Conservation (phyloP, 768 basidiomycete species). For the Calocybe indica region DNA sequence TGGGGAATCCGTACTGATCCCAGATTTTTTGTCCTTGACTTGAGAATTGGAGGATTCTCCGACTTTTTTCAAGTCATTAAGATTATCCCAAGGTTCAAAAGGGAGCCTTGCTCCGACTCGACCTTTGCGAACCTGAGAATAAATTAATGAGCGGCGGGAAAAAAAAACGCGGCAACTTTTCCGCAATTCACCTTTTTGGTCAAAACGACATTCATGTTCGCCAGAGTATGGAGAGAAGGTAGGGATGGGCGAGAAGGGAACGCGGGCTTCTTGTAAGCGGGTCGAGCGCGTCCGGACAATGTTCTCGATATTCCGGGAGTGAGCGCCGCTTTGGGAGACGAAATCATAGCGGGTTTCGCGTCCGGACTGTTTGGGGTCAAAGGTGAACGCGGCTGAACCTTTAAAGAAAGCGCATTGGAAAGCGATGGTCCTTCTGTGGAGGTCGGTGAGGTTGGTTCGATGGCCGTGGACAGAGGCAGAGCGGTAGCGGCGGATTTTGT, state of each 20-base stretch:
- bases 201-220: constrained; percentile 40
- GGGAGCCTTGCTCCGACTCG: constrained; percentile 46
- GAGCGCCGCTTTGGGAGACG: constrained; percentile 7
- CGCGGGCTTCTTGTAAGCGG: constrained; percentile 42
- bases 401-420: no score
- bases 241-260: constrained; percentile 43
- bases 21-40: no score
- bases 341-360: constrained; percentile 10
- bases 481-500: constrained; percentile 12
- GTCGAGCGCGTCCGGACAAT: constrained; percentile 18
- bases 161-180: neutral
- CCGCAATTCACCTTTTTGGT: constrained; percentile 36
- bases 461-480: constrained; percentile 7
- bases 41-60: constrained; percentile 9
- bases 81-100: constrained; percentile 48
- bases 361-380: constrained; percentile 14
- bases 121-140: constrained; percentile 42
- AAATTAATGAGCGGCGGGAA: neutral
- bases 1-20: no score
- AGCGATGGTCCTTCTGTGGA: constrained; percentile 12
- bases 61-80: constrained; percentile 14
- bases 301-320: constrained; percentile 11
- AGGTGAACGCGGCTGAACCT: constrained; percentile 19
- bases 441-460: constrained; percentile 8
- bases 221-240: constrained; percentile 45